Percentiles rank a stretch among this genome's conserved stretches.
Evolutionary conservation across 352 stramenopile species (phyloP).

Genomic region (Phytophthora idaei): DNA sequence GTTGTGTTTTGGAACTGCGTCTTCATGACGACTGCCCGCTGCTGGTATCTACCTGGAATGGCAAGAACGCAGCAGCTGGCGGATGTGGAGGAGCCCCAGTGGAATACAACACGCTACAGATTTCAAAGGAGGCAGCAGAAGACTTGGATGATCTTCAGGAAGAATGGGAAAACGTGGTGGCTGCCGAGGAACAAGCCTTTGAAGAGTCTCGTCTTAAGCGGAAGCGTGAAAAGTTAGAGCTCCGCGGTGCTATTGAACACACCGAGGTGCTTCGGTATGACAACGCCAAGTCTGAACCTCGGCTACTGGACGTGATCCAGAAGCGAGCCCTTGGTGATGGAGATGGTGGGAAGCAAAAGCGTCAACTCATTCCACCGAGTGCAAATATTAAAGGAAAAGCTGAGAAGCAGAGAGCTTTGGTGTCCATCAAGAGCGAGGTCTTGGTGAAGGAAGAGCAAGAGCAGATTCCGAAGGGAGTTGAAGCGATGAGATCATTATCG

Average conservation of each 20-base stretch:
- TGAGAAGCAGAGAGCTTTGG: conserved; percentile 27
- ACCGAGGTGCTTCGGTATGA: conserved; percentile 72
- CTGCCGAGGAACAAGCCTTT: conserved; percentile 65
- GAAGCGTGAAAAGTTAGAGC: conserved; percentile 62
- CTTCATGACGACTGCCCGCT: conserved; percentile 80
- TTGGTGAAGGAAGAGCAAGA: conserved; percentile 44
- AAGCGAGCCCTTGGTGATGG: conserved; percentile 30
- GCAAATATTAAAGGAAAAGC: not conserved
- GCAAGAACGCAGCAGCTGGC: conserved; percentile 47
- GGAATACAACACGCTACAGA: conserved; percentile 85
- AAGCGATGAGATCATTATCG: conserved; percentile 37
- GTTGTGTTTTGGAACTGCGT: conserved; percentile 68
- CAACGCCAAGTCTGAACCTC: conserved; percentile 39
- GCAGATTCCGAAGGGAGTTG: conserved; percentile 18
- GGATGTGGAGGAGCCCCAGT: conserved; percentile 21
- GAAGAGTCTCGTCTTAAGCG: conserved; percentile 46
- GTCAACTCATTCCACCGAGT: conserved; percentile 18
- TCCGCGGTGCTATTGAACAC: conserved; percentile 57
- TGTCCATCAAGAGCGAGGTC: conserved; percentile 28
- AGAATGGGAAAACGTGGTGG: conserved; percentile 65
- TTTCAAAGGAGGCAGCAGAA: conserved; percentile 84
- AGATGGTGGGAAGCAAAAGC: conserved; percentile 13
- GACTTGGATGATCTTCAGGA: conserved; percentile 75
- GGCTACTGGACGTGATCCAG: conserved; percentile 63
- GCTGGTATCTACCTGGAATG: conserved; percentile 70